Base-by-base conservation (phyloP, 495 filamentous ascomycete genomes). In the Podospora bellae-mahoneyi region DNA sequence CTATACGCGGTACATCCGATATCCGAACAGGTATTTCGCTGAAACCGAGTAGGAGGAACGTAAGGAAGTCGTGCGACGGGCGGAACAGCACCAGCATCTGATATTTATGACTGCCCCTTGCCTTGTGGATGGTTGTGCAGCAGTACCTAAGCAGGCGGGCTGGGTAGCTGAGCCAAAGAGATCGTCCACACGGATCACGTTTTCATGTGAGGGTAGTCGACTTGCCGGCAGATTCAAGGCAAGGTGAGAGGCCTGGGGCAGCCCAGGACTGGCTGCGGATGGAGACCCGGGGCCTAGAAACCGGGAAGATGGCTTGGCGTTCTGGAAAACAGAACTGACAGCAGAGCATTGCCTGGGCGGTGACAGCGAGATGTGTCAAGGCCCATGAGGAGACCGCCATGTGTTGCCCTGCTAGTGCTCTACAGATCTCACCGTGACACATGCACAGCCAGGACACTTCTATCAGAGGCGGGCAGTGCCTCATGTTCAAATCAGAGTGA, bases 151-250 rank as follows among this genome's bases (percentile, higher is more conserved):
- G 4, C 30, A 61, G 64, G 27, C 53, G 48, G 62, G 39, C 59
- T 59, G 64, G 55, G 54, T 27, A 18, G 30, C 34, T 23, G n/a
- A 57, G 60, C 68, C 28, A 64, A 69, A 60, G 67, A 62, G 53
- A 59, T 66, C 64, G 28, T 58, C 72, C 65, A 71, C 18, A 70
- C 69, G 65, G 65, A 68, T 69, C 69, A 71, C 67, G 65, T 68
- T 69, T 65, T 53, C 28, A 28, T 62, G 60, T 39, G 30, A 65
- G 32, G 44, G 60, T 64, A 60, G 57, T 61, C 68, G 56, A 70
- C 64, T 64, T 61, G 64, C 27, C 56, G 60, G 69, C 27, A 59
- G 28, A 23, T 26, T 53, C 48, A 20, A 64, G 55, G 66, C 62
- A 64, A 5, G 53, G 27, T 48, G 30, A 64, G 26, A 32, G 18